Evolutionary conservation across 495 filamentous ascomycete species (phyloP).

Genomic region (Tuber indicum): DNA sequence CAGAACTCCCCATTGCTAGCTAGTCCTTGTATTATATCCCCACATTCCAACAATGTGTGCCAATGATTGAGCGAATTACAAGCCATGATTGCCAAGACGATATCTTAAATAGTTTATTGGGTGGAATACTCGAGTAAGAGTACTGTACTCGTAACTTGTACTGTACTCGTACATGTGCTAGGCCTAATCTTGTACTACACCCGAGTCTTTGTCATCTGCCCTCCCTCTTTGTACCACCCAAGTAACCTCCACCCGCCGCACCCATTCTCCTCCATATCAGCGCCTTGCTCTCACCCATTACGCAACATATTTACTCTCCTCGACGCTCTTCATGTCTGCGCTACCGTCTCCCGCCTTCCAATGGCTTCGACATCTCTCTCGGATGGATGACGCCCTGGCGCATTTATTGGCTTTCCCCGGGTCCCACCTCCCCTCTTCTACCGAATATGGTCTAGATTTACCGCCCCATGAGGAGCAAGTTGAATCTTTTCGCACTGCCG

Average conservation of each 20-base stretch:
- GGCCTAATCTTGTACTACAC: no score
- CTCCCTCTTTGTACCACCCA: no score
- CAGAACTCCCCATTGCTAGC: no score
- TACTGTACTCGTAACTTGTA: no score
- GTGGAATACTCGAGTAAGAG: no score
- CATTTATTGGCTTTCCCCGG: slow-evolving; percentile 50
- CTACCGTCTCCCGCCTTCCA: background rate
- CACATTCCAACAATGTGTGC: no score
- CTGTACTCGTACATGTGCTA: no score
- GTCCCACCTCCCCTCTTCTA: slow-evolving; percentile 47
- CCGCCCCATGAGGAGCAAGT: slow-evolving; percentile 31
- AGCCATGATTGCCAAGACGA: no score
- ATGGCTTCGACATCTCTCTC: slow-evolving; percentile 64
- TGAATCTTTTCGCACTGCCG: slow-evolving; percentile 15
- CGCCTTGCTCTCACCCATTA: background rate
- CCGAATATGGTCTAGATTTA: slow-evolving; percentile 53
- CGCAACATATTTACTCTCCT: background rate
- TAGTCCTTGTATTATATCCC: no score
- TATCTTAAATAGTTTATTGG: no score
- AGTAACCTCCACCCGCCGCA: background rate
- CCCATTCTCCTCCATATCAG: background rate
- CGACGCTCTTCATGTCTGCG: background rate
- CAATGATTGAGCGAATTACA: no score
- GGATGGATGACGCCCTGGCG: slow-evolving; percentile 67
- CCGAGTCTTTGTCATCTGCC: no score